Base-by-base conservation (phyloP, 345 rosid species). In the Sonneratia alba region DNA sequence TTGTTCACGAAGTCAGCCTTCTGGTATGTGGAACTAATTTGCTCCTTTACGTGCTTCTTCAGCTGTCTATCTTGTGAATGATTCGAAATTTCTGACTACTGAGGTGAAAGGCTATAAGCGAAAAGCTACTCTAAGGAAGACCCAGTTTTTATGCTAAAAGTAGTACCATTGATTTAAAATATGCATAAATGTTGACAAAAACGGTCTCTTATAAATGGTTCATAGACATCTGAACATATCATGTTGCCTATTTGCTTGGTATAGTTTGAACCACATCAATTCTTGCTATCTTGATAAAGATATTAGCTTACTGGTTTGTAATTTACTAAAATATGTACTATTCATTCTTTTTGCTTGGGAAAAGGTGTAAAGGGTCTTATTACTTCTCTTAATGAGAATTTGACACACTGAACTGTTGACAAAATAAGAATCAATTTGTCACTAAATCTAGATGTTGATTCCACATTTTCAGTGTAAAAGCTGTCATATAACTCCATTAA, bases 1-100 rank as follows among this genome's bases (percentile, higher is more conserved):
- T 2, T 56, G 74, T 67, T 66, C 74, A 16, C 67, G 67, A 67
- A 66, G 67, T 71, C 78, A 76, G 62, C 66, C 63, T 64, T 71
- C 71, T 36, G 78, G 78, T 76, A 55, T 40, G 64, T 71, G 45
- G 16, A 68, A 21, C 19, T 68, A 36, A 68, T 12, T 37, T 67
- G 11, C 36, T 3, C 10, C 18, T 43, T 38, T 68, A 22, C 18
- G 9, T 68, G 32, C n/a, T 68, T 18, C 49, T 66, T 19, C 45
- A 37, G 32, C 18, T 62, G 11, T 13, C 38, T 34, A 32, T 62
- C 37, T 10, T 27, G 37, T 14, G 38, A 13, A 62, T 62, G 1
- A 27, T 4, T 11, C 7, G 63, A 27, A 62, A 34, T 27, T 27
- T 27, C 38, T 24, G 59, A 59, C 22, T 62, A 15, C 66, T 24